These are phyloP conservation scores for Tritrichomonas musculus DNA, from an alignment of 208 protist species.

Conservation along the genomic window DNA sequence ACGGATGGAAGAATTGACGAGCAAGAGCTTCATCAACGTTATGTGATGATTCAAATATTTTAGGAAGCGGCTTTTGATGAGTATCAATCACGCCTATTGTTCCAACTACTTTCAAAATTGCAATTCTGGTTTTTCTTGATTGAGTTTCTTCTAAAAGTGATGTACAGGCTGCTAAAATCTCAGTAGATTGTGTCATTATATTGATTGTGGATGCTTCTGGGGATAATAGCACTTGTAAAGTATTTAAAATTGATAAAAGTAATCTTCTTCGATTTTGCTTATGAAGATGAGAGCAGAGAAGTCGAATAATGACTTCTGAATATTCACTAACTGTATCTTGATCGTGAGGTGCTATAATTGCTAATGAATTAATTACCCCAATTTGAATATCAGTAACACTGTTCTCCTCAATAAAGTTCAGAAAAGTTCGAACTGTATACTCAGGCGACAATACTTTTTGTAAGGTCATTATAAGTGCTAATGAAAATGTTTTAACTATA, in stretches of 20 bases:
- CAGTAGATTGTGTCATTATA: not conserved
- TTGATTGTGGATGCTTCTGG: not conserved
- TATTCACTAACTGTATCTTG: not conserved
- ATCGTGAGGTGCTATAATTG: not conserved
- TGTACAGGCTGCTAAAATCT: not conserved
- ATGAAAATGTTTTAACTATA: not conserved
- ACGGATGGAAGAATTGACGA: not conserved
- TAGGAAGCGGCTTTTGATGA: not conserved
- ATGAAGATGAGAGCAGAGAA: not conserved
- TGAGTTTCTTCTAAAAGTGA: not conserved
- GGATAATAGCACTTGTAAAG: not conserved
- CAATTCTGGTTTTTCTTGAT: not conserved
- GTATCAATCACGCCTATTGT: not conserved
- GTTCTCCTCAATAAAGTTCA: conserved; percentile 13
- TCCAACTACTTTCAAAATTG: not conserved
- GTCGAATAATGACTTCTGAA: not conserved
- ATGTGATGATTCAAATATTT: not conserved
- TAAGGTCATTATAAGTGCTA: not conserved
- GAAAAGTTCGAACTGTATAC: not conserved
- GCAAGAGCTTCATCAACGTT: not conserved
- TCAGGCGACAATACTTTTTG: not conserved
- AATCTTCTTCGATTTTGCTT: not conserved
- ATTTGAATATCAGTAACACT: not conserved
- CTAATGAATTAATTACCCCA: not conserved
- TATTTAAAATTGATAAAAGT: not conserved